phyloP scores from a whole-genome alignment of 176 grass and related monocot species.

The Areca catechu region DNA sequence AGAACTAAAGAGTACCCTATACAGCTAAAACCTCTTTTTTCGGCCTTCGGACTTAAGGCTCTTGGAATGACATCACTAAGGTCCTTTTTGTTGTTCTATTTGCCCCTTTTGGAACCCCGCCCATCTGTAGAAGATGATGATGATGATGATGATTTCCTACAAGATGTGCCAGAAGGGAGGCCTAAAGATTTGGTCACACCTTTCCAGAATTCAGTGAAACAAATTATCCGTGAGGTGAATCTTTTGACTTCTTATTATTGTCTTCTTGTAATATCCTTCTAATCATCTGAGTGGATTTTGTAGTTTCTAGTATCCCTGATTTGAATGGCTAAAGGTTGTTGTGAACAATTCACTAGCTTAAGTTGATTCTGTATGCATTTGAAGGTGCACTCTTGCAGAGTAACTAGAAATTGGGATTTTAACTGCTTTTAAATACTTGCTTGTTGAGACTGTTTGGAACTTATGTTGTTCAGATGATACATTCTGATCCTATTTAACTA shows the following conservation, averaged over 20 bases:
- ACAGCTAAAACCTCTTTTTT: conserved; percentile 71
- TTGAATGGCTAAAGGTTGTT: too few relatives aligned
- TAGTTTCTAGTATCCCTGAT: too few relatives aligned
- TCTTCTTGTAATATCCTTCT: too few relatives aligned
- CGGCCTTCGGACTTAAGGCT: conserved; percentile 63
- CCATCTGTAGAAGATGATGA: conserved; percentile 42
- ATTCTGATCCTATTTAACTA: too few relatives aligned
- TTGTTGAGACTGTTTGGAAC: too few relatives aligned
- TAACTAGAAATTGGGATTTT: too few relatives aligned
- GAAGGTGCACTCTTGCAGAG: too few relatives aligned
- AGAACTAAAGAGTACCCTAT: conserved; percentile 62
- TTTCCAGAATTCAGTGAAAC: conserved; percentile 77
- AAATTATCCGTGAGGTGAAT: conserved; percentile 71
- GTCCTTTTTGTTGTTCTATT: conserved; percentile 90
- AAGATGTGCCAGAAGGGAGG: conserved; percentile 31
- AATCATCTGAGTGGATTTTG: too few relatives aligned
- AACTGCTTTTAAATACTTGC: too few relatives aligned
- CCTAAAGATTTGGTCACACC: conserved; percentile 71
- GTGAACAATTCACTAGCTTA: too few relatives aligned
- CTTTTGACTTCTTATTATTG: neutral
- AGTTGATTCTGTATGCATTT: too few relatives aligned
- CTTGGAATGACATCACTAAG: conserved; percentile 72
- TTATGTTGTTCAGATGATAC: too few relatives aligned
- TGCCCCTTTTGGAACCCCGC: conserved; percentile 80
- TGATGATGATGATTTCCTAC: conserved; percentile 37